Percentiles rank a stretch among this genome's conserved stretches.
Conservation (phyloP, 306 rosid genomes). For the Bauhinia variegata region DNA sequence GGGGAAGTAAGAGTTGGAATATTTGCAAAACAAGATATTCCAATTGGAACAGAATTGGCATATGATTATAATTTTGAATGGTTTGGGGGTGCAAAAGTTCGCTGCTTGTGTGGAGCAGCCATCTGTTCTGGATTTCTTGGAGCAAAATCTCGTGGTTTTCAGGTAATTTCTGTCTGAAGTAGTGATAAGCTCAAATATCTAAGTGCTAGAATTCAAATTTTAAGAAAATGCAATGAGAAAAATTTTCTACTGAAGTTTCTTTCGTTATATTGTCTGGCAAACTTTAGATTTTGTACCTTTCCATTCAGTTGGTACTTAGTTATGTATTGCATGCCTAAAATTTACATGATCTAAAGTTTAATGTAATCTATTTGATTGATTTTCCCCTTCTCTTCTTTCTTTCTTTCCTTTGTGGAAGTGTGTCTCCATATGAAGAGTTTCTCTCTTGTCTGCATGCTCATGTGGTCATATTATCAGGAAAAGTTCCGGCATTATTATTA, state of each 20-base stretch:
- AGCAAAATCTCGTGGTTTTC: constrained; percentile 97
- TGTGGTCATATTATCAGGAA: background rate
- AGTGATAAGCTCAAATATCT: background rate
- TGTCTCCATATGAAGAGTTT: constrained; percentile 15
- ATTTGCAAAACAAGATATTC: constrained; percentile 87
- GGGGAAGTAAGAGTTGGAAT: constrained; percentile 97
- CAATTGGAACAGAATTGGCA: constrained; percentile 81
- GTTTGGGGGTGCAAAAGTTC: constrained; percentile 96
- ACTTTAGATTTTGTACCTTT: too few relatives aligned
- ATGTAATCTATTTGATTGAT: background rate
- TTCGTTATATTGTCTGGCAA: too few relatives aligned
- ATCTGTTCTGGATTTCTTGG: constrained; percentile 95
- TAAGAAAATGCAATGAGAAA: background rate
- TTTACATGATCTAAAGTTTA: background rate
- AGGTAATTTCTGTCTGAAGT: constrained; percentile 49
- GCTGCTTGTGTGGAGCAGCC: constrained; percentile 92
- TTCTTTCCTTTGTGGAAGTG: background rate
- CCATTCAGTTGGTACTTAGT: too few relatives aligned
- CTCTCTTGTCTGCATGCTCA: constrained; percentile 7
- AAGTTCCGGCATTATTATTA: background rate
- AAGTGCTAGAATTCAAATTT: constrained; percentile 18
- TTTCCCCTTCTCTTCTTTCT: background rate
- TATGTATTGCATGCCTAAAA: too few relatives aligned
- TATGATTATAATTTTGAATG: constrained; percentile 96
- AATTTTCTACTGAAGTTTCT: too few relatives aligned